Base-by-base conservation (phyloP, 805 yeast genomes). In the Ogataea henricii region DNA sequence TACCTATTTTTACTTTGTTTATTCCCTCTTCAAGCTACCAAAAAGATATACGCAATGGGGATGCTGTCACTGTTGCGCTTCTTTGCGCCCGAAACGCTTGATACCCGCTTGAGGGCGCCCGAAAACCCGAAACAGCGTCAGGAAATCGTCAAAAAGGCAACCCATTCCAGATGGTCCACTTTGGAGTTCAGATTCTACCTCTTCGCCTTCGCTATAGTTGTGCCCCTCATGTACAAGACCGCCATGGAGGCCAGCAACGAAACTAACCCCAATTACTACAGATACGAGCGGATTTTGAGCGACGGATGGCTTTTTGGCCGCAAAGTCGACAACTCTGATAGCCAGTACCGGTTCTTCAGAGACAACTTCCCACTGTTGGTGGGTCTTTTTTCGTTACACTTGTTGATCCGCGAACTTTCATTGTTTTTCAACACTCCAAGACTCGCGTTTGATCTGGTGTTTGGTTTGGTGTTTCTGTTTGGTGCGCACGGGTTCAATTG, bases 291-390 rank as follows among this genome's bases (percentile, higher is more conserved):
- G 42, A 69, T 84, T 32, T 71, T 92, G 43, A 74, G 85, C 23
- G 73, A 81, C 5, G 98, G 99, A 4, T 92, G 98, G 98, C 69
- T 90, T 57, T 80, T 85, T 62, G 97, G 96, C 7, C 70, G 96
- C 21, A 86, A 85, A 66, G 96, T 89, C 35, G 99, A 94, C 65
- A 91, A 92, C 63, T 86, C 96, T 4, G 99, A 94, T 64, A 73
- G 76, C 26, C 99, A 94, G 66, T 94, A 92, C 62, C 68, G 88
- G 21, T 89, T 90, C 60, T 89, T 94, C 63, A 77, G 99, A 58
- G 85, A 87, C 62, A 90, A 90, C 62, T 73, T 92, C 53, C 78
- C 81, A 10, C 63, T 86, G 41, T 69, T 94, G 41, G 61, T 72
- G n/a, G 78, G 69, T 0, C 70, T 89, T 41, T 74, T 85, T 46